phyloP scores from a whole-genome alignment of 441 rosid species.

The Populus hybrid region DNA sequence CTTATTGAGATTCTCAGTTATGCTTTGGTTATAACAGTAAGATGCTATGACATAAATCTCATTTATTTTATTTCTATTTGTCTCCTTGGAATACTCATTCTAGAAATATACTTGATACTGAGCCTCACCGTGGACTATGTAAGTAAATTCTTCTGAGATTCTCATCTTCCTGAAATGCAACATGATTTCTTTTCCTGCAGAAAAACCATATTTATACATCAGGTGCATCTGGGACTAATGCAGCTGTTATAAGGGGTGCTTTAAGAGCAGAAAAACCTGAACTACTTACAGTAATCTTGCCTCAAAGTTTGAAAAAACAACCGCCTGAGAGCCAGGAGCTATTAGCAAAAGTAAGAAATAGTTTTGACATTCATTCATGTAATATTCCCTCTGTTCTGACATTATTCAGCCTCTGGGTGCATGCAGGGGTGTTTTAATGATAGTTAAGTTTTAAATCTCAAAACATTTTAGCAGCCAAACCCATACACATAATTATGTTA shows the following conservation, averaged over 20 bases:
- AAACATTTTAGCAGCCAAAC: background rate
- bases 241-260: constrained; percentile 98
- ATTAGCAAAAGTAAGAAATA: constrained; percentile 61
- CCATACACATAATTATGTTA: background rate
- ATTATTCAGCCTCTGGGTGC: background rate
- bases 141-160: background rate
- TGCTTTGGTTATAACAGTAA: constrained; percentile 93
- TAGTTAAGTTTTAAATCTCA: background rate
- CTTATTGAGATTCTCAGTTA: constrained; percentile 95
- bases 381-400: background rate
- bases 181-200: constrained; percentile 37
- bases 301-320: constrained; percentile 89
- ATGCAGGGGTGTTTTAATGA: too few relatives aligned
- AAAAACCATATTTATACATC: constrained; percentile 96
- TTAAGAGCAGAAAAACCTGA: constrained; percentile 94
- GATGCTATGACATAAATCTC: constrained; percentile 26
- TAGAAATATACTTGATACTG: background rate
- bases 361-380: background rate
- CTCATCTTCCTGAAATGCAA: constrained; percentile 26
- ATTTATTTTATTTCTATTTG: background rate
- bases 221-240: constrained; percentile 97
- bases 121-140: background rate
- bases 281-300: constrained; percentile 85
- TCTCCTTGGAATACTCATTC: background rate
- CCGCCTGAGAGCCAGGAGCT: constrained; percentile 97